A percentile compares a stretch with the other conserved stretches of the same genome.
Evolutionary conservation across 2,329 filamentous ascomycete species (phyloP).

Genomic region (Penicillium crustosum): DNA sequence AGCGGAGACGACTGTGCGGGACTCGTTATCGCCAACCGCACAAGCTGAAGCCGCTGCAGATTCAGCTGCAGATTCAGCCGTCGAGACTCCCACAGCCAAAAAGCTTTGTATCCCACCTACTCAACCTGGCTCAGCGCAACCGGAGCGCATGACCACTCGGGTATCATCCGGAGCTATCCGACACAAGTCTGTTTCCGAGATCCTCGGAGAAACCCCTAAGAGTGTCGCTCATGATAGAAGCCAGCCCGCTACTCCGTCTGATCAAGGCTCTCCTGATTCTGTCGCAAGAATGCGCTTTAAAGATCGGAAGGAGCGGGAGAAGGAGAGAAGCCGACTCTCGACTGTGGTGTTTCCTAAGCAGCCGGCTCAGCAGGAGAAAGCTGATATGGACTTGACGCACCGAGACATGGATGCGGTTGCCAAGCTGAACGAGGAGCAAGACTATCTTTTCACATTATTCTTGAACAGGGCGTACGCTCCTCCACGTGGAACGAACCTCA

Average conservation of each 20-base stretch:
- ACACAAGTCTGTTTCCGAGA: slow-evolving; percentile 72
- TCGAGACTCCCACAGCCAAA: slow-evolving; percentile 16
- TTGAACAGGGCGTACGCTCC: slow-evolving; percentile 59
- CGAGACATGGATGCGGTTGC: slow-evolving; percentile 50
- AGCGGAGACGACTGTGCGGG: slow-evolving; percentile 10
- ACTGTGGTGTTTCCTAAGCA: slow-evolving; percentile 78
- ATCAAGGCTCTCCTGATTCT: slow-evolving; percentile 32
- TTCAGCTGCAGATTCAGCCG: slow-evolving; percentile 9
- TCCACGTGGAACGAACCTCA: slow-evolving; percentile 54
- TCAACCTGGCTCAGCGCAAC: slow-evolving; percentile 34
- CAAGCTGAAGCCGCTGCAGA: slow-evolving; percentile 15
- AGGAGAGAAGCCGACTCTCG: slow-evolving; percentile 63
- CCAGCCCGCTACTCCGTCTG: slow-evolving; percentile 24
- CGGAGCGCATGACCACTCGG: slow-evolving; percentile 65
- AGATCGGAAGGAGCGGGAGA: slow-evolving; percentile 58
- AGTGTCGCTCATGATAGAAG: slow-evolving; percentile 36
- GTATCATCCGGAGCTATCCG: slow-evolving; percentile 69
- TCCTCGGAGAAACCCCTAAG: slow-evolving; percentile 60
- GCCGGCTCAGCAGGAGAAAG: slow-evolving; percentile 51
- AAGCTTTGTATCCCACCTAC: slow-evolving; percentile 24
- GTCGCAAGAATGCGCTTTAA: slow-evolving; percentile 44
- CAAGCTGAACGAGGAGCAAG: slow-evolving; percentile 48
- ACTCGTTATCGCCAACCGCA: slow-evolving; percentile 19
- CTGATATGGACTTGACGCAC: slow-evolving; percentile 39
- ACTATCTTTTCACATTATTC: slow-evolving; percentile 65